These are phyloP conservation scores for Neurospora intermedia DNA, from an alignment of 495 filamentous ascomycete species.

Conservation along the genomic window DNA sequence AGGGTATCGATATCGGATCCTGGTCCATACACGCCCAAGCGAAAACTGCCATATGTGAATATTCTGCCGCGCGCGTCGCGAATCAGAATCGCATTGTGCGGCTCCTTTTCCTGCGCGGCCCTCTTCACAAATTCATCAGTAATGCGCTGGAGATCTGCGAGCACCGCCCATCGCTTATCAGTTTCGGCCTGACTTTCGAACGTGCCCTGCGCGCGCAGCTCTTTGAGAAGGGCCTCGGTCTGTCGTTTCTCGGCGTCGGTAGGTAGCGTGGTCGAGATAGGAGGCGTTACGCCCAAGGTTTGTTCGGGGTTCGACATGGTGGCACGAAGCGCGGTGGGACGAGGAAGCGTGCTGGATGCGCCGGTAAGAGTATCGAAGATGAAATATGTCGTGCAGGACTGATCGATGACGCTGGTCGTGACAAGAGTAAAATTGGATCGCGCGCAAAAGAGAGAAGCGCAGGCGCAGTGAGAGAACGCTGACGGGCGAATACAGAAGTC, in stretches of 20 bases:
- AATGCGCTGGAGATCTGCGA: conserved; percentile 64
- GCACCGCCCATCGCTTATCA: conserved; percentile 47
- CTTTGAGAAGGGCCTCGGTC: conserved; percentile 67
- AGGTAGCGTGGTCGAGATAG: conserved; percentile 68
- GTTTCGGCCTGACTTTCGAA: conserved; percentile 78
- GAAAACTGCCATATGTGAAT: conserved; percentile 90
- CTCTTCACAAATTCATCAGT: conserved; percentile 73
- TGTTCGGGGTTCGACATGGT: conserved; percentile 21
- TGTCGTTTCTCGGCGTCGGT: conserved; percentile 61
- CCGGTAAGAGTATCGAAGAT: not conserved
- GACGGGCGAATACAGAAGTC: not conserved
- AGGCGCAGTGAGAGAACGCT: not conserved
- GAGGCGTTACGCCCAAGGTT: conserved; percentile 68
- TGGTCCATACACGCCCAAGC: conserved; percentile 86
- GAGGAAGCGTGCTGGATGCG: not conserved
- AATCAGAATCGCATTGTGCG: conserved; percentile 62
- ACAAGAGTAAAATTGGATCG: not conserved
- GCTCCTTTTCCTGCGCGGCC: conserved; percentile 61
- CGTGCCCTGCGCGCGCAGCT: conserved; percentile 78
- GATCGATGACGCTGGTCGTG: not conserved
- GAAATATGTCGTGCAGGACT: not conserved
- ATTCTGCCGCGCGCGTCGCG: conserved; percentile 79
- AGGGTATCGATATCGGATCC: conserved; percentile 97
- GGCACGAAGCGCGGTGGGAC: not conserved
- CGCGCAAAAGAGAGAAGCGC: not conserved